Base-by-base conservation (phyloP, 306 rosid species). In the Cucumis melo region DNA sequence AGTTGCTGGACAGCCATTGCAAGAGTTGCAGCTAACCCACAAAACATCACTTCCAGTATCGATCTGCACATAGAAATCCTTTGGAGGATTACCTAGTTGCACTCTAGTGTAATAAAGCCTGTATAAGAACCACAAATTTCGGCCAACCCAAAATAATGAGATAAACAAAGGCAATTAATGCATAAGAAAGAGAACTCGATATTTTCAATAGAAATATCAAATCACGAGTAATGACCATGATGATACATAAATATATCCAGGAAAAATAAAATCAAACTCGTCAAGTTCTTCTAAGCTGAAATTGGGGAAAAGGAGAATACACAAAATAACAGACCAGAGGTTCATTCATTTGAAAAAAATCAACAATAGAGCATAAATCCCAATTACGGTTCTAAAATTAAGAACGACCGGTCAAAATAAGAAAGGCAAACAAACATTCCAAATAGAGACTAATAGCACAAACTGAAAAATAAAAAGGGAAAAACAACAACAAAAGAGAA, bases 21-120 rank as follows among this genome's bases (percentile, higher is more conserved):
- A 95, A 83, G 93, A 79, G 80, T 78, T 83, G 21, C 99, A 95
- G 79, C 91, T 81, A 77, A 95, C 93, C 98, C 99, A 95, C 60
- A 92, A 85, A 81, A 95, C 97, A 86, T 95, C 98, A 86, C 98
- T 95, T 44, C 99, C 98, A 5, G 99, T 95, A 77, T 95, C 99
- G 87, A 95, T 92, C 86, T 95, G 99, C 83, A 95, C 98, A 76
- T 83, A 62, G 77, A 89, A 95, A 51, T 92, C 98, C 29, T 76
- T 89, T 34, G 99, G 91, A 78, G 99, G 99, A 86, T 93, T 84
- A 56, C 99, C 99, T 82, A 95, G 79, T 82, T 84, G 89, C 77
- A 95, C 90, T 79, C 78, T 89, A 13, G 99, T 89, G 84, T 65
- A 95, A 83, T 95, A 92, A 15, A 95, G 93, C 91, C 98, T 92